Evolutionary conservation across 2,329 filamentous ascomycete species (phyloP), one percentile per base, ranked within the genome.

Genomic region (Tolypocladium sp.): DNA sequence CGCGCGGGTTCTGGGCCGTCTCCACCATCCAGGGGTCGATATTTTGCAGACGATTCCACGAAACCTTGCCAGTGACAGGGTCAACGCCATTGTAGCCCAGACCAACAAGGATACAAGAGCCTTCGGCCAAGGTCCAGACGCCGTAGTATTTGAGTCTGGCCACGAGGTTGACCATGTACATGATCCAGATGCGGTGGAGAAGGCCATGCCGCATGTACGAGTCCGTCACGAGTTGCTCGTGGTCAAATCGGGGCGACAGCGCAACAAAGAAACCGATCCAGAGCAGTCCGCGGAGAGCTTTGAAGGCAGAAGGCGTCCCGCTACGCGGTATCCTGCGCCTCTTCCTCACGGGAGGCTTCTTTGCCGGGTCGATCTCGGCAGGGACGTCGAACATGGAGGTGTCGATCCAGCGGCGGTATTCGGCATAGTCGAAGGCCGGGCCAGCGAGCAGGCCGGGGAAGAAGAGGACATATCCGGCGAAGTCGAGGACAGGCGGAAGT

Each of bases 21-120:
- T 99, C 94, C 35, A 99, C 90, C 2, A 84, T 85, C 81, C 86
- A 88, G 0, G 94, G 89, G 64, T 90, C 86, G 65, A 99, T 91
- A 69, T 99, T 99, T 66, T 91, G 88, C 22, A 97, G 78, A 35
- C 93, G 86, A 69, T 96, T 87, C 77, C 94, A 99, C 60, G 87
- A 89, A 1, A 95, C 87, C 69, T 90, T 91, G 60, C 91, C 92
- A 0, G 91, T 93, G 58, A 84, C 83, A 3, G 90, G 85, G 69
- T 99, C 92, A 22, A 99, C 81, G 38, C 94, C 93, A 68, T 96
- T 96, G 76, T 94, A 99, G 51, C 94, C 94, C 64, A 99, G 84
- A 6, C 94, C 94, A 10, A 91, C 88, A 22, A 99, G 83, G 63
- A 99, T 97, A 70, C 94, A 99, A 22, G 93, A 87, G 22, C 94